A percentile compares a stretch with the other conserved stretches of the same genome.
Evolutionary conservation across 495 filamentous ascomycete species (phyloP).

Genomic region (Pyrenopolyporus hunteri): DNA sequence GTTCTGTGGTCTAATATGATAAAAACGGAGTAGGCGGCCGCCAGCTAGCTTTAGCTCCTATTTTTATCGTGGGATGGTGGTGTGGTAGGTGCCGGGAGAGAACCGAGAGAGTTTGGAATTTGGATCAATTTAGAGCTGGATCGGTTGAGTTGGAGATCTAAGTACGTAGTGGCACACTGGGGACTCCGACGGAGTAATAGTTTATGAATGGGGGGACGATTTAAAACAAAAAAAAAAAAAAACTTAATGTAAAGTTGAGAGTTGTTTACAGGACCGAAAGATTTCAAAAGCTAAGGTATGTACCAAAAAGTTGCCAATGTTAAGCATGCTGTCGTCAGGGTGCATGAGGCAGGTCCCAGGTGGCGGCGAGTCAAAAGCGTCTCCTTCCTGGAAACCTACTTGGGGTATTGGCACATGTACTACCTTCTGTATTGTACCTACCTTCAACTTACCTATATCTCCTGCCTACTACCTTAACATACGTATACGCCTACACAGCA

Average conservation of each 20-base stretch:
- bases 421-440: not conserved
- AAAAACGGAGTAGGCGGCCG: constrained; percentile 15
- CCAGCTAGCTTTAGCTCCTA: constrained; percentile 19
- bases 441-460: no score
- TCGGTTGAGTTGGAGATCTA: constrained; percentile 1
- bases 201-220: not conserved
- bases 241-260: not conserved
- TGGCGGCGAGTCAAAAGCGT: constrained; percentile 1
- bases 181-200: not conserved
- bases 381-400: not conserved
- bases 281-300: not conserved
- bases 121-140: constrained; percentile 1
- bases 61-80: constrained; percentile 4
- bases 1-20: constrained; percentile 18
- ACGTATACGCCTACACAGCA: no score
- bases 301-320: not conserved
- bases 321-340: constrained; percentile 29
- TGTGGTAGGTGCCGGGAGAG: not conserved
- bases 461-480: no score
- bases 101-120: not conserved
- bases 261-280: not conserved
- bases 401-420: no score
- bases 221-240: no score
- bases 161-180: not conserved
- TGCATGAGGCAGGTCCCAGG: constrained; percentile 27